Base-by-base conservation (phyloP, 2,329 filamentous ascomycete species). In the Exophiala sideris region DNA sequence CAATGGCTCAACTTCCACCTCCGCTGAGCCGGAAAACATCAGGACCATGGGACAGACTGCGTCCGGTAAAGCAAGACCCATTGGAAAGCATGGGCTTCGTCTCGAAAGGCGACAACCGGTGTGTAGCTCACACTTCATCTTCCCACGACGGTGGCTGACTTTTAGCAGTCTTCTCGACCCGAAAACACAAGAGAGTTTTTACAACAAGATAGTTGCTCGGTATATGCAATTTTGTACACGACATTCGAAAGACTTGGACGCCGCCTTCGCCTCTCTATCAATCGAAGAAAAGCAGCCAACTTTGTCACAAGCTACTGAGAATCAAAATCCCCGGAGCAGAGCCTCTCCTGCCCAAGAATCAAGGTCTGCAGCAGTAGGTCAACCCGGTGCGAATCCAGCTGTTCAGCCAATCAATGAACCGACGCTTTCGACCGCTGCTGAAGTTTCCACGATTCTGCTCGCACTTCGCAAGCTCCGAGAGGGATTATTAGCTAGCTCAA, bases 391-490 rank as follows among this genome's bases (percentile, higher is more conserved):
- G 12, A 20, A 45, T 51, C 45, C 56, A 12, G n/a, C 20, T 16
- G 21, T 29, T 56, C 57, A 61, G 46, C 40, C 41, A 49, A 45
- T 18, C 52, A 34, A 48, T 50, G 52, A 62, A 40, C 46, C 47
- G 38, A 57, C 66, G 29, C 54, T 40, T 45, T 58, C 50, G 33
- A 61, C 80, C 52, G 79, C 81, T 10, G 81, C 83, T 61, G 84
- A 88, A 60, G 79, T 96, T 29, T 81, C 86, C 2, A 83, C 82
- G 16, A 84, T 97, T 48, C 79, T 96, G 50, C 82, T 88, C 65
- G 89, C 92, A 2, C 85, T 97, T 67, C 86, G 94, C 58, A 97
- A 96, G 70, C 82, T 99, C 32, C 85, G 94, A 52, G 94, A 99
- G 75, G 91, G 87, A 20, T 86, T 97, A 45, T 83, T 95, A 2